Conservation (phyloP, 2,329 filamentous ascomycete species). For the Trichoderma pleuroti region DNA sequence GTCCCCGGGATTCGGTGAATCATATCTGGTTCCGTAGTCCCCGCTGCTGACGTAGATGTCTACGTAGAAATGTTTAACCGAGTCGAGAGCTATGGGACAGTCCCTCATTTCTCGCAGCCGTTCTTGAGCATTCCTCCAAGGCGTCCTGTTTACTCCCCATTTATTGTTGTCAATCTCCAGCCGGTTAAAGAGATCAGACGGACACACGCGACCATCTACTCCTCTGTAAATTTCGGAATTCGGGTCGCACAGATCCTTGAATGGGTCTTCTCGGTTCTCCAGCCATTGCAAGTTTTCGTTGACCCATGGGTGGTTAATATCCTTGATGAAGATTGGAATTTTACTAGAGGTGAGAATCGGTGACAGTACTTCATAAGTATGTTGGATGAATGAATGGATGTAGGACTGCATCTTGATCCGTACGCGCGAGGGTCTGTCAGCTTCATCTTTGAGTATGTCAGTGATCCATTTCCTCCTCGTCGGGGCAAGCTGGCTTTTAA, state of each 20-base stretch:
- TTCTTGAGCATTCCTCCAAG: not conserved
- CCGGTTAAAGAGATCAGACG: not conserved
- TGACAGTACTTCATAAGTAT: not conserved
- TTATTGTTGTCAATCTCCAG: not conserved
- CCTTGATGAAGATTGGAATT: not conserved
- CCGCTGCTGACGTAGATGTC: not conserved
- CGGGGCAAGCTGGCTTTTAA: not conserved
- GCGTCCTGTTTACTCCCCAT: not conserved
- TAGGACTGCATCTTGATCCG: not conserved
- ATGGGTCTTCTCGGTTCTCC: not conserved
- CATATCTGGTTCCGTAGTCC: not conserved
- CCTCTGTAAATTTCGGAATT: not conserved
- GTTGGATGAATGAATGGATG: not conserved
- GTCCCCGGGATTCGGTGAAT: not conserved
- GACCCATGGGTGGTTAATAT: not conserved
- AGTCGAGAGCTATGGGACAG: not conserved
- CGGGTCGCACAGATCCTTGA: not conserved
- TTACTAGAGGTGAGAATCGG: not conserved
- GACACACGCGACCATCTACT: not conserved
- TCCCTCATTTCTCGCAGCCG: not conserved
- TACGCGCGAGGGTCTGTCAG: not conserved
- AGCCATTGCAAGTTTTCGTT: not conserved
- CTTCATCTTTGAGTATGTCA: not conserved
- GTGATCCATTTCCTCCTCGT: not conserved
- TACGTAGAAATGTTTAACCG: not conserved